Evolutionary conservation across 2,329 filamentous ascomycete species (phyloP), one percentile per base, ranked within the genome.

Genomic region (Cryphonectria radicalis): DNA sequence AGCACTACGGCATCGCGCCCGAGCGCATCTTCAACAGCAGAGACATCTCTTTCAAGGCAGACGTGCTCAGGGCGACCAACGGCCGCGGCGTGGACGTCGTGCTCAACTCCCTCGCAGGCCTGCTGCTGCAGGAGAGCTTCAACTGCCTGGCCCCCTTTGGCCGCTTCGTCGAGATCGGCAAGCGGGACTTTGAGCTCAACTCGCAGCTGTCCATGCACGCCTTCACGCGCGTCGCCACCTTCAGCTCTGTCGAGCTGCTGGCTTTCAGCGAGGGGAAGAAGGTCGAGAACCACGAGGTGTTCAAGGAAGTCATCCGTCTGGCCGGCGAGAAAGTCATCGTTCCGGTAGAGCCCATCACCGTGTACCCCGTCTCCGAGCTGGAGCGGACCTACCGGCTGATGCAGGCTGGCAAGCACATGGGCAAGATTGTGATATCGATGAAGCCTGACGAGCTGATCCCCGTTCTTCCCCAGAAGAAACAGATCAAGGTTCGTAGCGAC

Each of bases 311-410:
- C 25, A 59, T 59, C 55, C 55, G 55, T 19, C 55, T 59, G 28
- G 70, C 70, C 42, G 14, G 32, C 28, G 62, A 67, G 40, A 69
- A 65, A 63, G 66, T 69, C 42, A 67, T 66, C 60, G 70, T 42
- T 2, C 55, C 55, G 1, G n/a, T 69, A 37, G 60, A 71, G 37
- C 70, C 70, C 13, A 67, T 71, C 70, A 71, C 68, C 53, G 28
- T 71, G 6, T 63, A 71, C n/a, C 53, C 10, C 32, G 60, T 71
- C 8, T 55, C 35, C 43, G 70, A 77, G 6, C 76, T 84, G 0
- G 76, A 77, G 6, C 75, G 80, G 0, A 81, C 82, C 1, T 84
- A 86, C 72, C 77, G 81, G 4, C 76, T 80, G 32, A 80, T 86
- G 7, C 72, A 73, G 67, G 63, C 65, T 46, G 72, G 72, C 50